Evolutionary conservation across 192 early-diverging fungal species (phyloP), one percentile per base, ranked within the genome.

Genomic region (Dissophora globulifera): DNA sequence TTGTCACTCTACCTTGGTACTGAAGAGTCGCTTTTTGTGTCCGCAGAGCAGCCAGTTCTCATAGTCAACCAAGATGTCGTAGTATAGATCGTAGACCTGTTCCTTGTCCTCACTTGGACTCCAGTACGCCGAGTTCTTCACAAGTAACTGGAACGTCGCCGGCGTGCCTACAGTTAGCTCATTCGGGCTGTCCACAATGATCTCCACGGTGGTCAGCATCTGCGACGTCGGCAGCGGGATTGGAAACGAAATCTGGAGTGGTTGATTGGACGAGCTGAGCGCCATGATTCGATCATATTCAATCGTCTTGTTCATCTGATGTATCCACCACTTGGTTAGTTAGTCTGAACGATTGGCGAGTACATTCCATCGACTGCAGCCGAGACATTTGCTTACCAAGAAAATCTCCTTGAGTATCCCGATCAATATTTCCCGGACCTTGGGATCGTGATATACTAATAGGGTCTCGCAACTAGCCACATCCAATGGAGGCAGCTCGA

Each of bases 41-140:
- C 90, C 90, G 23, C 88, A 82, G 22, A 92, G 57, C 3, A 92
- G 43, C 90, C 90, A 92, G 62, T 88, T 87, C 30, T 88, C 83
- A 54, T 89, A 84, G 57, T 92, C 89, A 1, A 85, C 83, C 33
- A 83, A 50, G 62, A 92, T 84, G 19, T 91, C 88, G 57, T 88
- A 92, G 51, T 59, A 80, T 42, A 85, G 84, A 31, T 86, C 85
- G 19, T 62, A 42, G 35, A 55, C 3, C 2, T 79, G 50, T 22
- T 70, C 61, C 17, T 63, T 67, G 22, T 47, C 60, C 8, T 83
- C 53, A 53, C 67, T 81, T 1, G 56, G 47, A 43, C 48, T 69
- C 86, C 86, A 88, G 48, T 86, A 84, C 1, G 80, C 75, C 3
- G 84, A 84, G 69, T 83, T 84, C 26, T 78, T 78, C 27, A 92